Conservation (phyloP, 2,329 filamentous ascomycete genomes). For the Alternaria brassicae region DNA sequence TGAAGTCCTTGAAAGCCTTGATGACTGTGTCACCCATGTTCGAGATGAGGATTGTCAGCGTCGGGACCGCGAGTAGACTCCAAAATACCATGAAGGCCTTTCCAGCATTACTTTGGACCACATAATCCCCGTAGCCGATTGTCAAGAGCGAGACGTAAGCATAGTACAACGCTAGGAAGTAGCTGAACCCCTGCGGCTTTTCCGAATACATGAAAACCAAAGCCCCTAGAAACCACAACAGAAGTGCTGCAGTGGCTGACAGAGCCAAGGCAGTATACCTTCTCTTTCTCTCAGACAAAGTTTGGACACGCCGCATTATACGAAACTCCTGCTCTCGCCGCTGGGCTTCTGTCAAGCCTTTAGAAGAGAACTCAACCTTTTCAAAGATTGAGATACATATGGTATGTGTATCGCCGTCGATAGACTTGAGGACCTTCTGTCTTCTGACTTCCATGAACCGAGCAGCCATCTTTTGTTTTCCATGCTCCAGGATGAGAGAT, state of each 20-base stretch:
- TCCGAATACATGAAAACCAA: slow-evolving; percentile 59
- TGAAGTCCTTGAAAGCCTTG: slow-evolving; percentile 61
- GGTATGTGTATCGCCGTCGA: slow-evolving; percentile 51
- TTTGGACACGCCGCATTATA: slow-evolving; percentile 53
- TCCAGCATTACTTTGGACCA: slow-evolving; percentile 57
- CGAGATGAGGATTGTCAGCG: slow-evolving; percentile 61
- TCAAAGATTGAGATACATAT: slow-evolving; percentile 54
- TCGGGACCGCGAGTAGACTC: slow-evolving; percentile 62
- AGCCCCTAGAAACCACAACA: slow-evolving; percentile 58
- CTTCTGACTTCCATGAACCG: slow-evolving; percentile 59
- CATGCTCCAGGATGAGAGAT: slow-evolving; percentile 58
- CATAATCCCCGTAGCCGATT: slow-evolving; percentile 63
- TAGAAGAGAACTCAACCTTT: slow-evolving; percentile 52
- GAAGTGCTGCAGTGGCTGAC: slow-evolving; percentile 49
- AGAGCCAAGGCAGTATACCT: slow-evolving; percentile 52
- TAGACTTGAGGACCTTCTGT: slow-evolving; percentile 50
- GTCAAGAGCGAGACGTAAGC: slow-evolving; percentile 61
- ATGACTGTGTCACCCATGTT: slow-evolving; percentile 64
- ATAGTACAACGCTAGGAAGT: slow-evolving; percentile 62
- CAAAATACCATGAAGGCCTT: slow-evolving; percentile 65
- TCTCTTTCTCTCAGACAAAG: slow-evolving; percentile 44
- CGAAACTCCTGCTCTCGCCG: slow-evolving; percentile 58
- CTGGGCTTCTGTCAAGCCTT: slow-evolving; percentile 47
- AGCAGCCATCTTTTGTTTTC: slow-evolving; percentile 59
- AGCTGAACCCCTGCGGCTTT: slow-evolving; percentile 56